Evolutionary conservation across 2,329 filamentous ascomycete genomes (phyloP).

Genomic region (Arthrobotrys conoides): DNA sequence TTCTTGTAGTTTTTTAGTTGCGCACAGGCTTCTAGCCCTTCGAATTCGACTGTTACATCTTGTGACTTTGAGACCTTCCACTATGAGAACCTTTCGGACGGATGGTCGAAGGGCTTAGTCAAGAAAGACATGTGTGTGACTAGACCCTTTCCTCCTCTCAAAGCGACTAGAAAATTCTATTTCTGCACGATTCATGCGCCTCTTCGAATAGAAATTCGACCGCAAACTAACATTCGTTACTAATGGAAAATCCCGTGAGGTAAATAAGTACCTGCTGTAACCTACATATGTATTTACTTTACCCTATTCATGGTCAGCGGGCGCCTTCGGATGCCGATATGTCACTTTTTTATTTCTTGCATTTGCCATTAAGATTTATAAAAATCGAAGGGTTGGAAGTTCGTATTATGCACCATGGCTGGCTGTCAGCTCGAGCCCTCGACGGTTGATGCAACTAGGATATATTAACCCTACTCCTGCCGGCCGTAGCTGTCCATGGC

Average conservation of each 20-base stretch:
- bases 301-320: background rate
- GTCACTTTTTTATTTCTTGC: background rate
- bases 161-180: slow-evolving; percentile 4
- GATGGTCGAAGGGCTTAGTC: slow-evolving; percentile 2
- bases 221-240: background rate
- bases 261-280: background rate
- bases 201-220: background rate
- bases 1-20: slow-evolving; percentile 23
- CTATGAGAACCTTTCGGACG: slow-evolving; percentile 21
- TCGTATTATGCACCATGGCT: slow-evolving; percentile 1
- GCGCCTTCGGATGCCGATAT: slow-evolving; percentile 10
- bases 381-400: slow-evolving; percentile 2
- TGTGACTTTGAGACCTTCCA: slow-evolving; percentile 26
- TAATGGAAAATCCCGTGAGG: slow-evolving; percentile 10
- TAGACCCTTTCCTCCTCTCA: background rate
- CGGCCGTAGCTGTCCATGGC: slow-evolving; percentile 1
- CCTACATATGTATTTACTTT: no score
- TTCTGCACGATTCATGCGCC: slow-evolving; percentile 1
- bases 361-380: slow-evolving; percentile 8
- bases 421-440: slow-evolving; percentile 36
- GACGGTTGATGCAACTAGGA: slow-evolving; percentile 35
- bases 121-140: slow-evolving; percentile 20
- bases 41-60: slow-evolving; percentile 19
- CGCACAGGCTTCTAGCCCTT: slow-evolving; percentile 38
- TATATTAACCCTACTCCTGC: slow-evolving; percentile 26